Evolutionary conservation across 805 yeast genomes (phyloP).

Genomic region (Nakazawaea anatomiae): DNA sequence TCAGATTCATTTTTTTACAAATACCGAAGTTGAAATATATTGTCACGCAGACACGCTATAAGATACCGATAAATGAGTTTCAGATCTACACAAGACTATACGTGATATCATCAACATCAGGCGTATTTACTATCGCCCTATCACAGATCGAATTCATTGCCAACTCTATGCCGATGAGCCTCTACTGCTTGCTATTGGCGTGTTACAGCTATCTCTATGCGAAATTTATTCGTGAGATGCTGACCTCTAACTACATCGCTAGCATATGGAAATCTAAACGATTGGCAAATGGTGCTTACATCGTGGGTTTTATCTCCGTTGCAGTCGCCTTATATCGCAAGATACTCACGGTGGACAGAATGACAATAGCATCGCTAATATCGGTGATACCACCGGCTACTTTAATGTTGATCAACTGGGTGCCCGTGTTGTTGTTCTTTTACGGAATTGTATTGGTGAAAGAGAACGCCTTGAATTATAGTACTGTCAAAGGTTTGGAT

Average conservation of each 20-base stretch:
- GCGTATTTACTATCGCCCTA: background rate
- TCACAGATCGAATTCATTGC: background rate
- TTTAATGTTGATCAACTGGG: constrained; percentile 1
- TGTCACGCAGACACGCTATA: constrained; percentile 2
- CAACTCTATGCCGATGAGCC: background rate
- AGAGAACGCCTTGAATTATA: constrained; percentile 6
- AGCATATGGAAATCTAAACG: constrained; percentile 5
- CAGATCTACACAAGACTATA: constrained; percentile 8
- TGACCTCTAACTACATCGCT: constrained; percentile 1
- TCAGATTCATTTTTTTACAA: constrained; percentile 5
- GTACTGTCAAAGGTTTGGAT: constrained; percentile 2
- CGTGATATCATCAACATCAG: constrained; percentile 6
- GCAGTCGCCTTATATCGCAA: too few species aligned
- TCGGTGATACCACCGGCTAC: background rate
- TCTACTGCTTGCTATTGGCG: background rate
- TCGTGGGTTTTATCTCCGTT: background rate
- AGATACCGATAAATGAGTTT: constrained; percentile 7
- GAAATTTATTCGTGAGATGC: background rate
- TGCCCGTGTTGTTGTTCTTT: constrained; percentile 2
- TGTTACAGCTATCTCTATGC: background rate
- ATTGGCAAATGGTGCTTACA: background rate
- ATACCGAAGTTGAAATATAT: constrained; percentile 5
- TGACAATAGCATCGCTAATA: too few species aligned
- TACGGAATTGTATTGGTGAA: constrained; percentile 5
- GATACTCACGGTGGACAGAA: too few species aligned